phyloP scores from a whole-genome alignment of 768 basidiomycete species.

The Amanita subjunquillea region DNA sequence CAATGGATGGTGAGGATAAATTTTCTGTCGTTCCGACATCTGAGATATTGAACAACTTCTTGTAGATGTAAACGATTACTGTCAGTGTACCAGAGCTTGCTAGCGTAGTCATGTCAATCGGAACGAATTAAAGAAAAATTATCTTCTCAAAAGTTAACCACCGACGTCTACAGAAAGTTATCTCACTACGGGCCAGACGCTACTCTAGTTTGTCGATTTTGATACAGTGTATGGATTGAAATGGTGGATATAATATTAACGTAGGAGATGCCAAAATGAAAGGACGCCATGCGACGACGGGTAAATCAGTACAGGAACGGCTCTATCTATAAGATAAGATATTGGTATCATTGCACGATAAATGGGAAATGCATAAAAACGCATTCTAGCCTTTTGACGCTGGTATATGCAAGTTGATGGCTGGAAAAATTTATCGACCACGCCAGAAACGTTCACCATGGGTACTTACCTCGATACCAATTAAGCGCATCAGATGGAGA shows the following conservation, averaged over 20 bases:
- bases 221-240: constrained; percentile 10
- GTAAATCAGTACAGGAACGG: neutral
- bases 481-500: constrained; percentile 78
- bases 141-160: neutral
- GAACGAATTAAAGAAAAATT: neutral
- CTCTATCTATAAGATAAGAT: neutral
- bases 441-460: neutral
- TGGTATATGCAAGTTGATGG: constrained; percentile 85
- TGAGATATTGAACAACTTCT: neutral
- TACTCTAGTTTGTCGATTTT: constrained; percentile 11
- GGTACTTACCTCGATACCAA: constrained; percentile 76
- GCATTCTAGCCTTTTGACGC: constrained; percentile 57
- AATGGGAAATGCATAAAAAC: neutral
- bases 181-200: neutral
- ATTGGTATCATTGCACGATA: constrained; percentile 1
- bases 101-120: neutral
- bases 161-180: neutral
- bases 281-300: neutral
- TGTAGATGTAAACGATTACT: constrained; percentile 10
- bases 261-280: constrained; percentile 5
- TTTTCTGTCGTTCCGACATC: neutral
- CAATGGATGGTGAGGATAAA: constrained; percentile 57
- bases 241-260: constrained; percentile 4
- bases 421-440: constrained; percentile 22
- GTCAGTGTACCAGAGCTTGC: neutral